These are phyloP conservation scores for Telfairia occidentalis DNA, from an alignment of 331 rosid genomes.

Conservation along the genomic window DNA sequence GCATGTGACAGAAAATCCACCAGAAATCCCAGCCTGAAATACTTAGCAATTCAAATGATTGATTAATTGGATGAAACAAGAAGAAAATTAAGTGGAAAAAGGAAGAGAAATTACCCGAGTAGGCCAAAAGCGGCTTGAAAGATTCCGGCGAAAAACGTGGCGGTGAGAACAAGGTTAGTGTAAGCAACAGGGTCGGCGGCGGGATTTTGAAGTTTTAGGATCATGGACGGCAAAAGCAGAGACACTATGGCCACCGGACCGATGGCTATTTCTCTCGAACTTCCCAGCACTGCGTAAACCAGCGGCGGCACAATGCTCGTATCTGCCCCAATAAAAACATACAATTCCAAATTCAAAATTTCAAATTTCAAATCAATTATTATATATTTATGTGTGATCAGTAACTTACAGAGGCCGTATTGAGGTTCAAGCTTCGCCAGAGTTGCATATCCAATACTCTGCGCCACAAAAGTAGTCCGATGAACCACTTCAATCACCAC, in stretches of 20 bases:
- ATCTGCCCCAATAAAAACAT: slow-evolving; percentile 16
- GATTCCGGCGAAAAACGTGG: slow-evolving; percentile 65
- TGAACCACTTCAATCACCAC: too few relatives aligned
- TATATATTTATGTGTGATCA: too few relatives aligned
- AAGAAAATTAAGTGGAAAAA: too few relatives aligned
- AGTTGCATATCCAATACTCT: slow-evolving; percentile 88
- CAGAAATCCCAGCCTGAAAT: slow-evolving; percentile 27
- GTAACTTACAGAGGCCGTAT: slow-evolving; percentile 92
- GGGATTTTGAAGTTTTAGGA: slow-evolving; percentile 43
- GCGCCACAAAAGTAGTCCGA: too few relatives aligned
- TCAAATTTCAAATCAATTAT: background rate
- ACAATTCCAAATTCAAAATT: background rate
- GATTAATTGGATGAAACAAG: too few relatives aligned
- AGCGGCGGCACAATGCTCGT: slow-evolving; percentile 78
- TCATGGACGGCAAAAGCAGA: slow-evolving; percentile 47
- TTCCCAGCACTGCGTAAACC: slow-evolving; percentile 65
- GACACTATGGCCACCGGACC: slow-evolving; percentile 79
- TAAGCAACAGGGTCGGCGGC: slow-evolving; percentile 39
- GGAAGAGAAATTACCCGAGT: slow-evolving; percentile 27
- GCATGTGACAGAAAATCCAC: slow-evolving; percentile 18
- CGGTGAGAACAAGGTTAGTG: slow-evolving; percentile 46
- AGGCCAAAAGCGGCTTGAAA: slow-evolving; percentile 64
- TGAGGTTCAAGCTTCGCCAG: slow-evolving; percentile 72
- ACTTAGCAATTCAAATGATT: too few relatives aligned
- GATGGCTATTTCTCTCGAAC: slow-evolving; percentile 56